Evolutionary conservation across 345 rosid species (phyloP), one percentile per base, ranked within the genome.

Genomic region (Populus alba): DNA sequence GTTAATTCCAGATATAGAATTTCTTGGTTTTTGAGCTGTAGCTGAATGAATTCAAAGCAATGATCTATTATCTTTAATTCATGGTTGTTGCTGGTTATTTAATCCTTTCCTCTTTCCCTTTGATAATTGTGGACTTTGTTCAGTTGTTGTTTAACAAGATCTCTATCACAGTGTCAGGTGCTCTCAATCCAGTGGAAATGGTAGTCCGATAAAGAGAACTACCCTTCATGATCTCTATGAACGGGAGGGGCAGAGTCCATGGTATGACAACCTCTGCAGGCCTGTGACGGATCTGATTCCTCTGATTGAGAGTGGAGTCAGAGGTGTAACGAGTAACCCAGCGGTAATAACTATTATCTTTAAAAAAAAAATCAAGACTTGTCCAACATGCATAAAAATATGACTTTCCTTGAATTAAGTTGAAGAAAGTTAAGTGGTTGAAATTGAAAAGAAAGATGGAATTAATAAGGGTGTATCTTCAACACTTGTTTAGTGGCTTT

Each of bases 251-350:
- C 99, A 96, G 90, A 94, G 99, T 85, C 99, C 99, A 39, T 96
- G 99, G 99, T 96, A 96, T 83, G 99, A 96, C 78, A 96, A 94
- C 85, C 95, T 96, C 41, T 96, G 97, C 88, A 88, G 99, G 59
- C 99, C 99, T 0, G 97, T 96, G 27, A 92, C 97, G 0, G 97
- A 95, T 86, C 87, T 95, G 80, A 88, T 95, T 75, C 98, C 97
- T 1, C 81, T 93, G 65, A 92, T 95, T 9, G 96, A 85, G 74
- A 92, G 86, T 76, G 99, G 99, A 15, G 99, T 95, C 53, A 86
- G 99, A 86, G 99, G 99, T 73, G 99, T 95, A 20, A 95, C 99
- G n/a, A 95, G 99, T 90, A 94, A 95, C 86, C 98, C 99, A 31
- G 98, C 99, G 90, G 99, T 95, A 92, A 80, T 11, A 70, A 38